Conservation (phyloP, 371 early-diverging fungal species). For the Mucor circinelloides region DNA sequence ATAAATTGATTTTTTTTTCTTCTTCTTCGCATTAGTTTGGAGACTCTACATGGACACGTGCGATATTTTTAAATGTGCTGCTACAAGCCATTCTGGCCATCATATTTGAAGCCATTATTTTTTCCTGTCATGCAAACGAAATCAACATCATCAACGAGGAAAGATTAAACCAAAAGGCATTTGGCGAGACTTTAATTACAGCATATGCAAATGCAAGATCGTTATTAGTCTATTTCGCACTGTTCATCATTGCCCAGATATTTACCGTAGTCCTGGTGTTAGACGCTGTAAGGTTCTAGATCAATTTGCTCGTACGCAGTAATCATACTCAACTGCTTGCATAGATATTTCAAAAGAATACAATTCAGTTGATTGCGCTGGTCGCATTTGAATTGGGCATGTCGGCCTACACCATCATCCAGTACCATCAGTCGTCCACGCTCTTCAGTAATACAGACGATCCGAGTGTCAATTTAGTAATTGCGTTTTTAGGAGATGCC, state of each 20-base stretch:
- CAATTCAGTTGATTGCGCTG: slow-evolving; percentile 54
- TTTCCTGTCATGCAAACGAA: slow-evolving; percentile 32
- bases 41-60: slow-evolving; percentile 51
- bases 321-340: background rate
- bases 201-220: slow-evolving; percentile 52
- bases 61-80: slow-evolving; percentile 39
- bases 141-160: slow-evolving; percentile 40
- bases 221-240: slow-evolving; percentile 43
- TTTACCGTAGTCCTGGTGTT: slow-evolving; percentile 44
- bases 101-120: slow-evolving; percentile 47
- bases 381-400: slow-evolving; percentile 52
- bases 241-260: slow-evolving; percentile 52
- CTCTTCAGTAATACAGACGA: slow-evolving; percentile 36
- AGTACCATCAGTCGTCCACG: slow-evolving; percentile 48
- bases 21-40: slow-evolving; percentile 38
- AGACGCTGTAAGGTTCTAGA: slow-evolving; percentile 42
- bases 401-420: slow-evolving; percentile 49
- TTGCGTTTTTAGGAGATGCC: slow-evolving; percentile 31
- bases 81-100: slow-evolving; percentile 45
- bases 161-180: slow-evolving; percentile 32
- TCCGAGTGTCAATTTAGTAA: slow-evolving; percentile 19
- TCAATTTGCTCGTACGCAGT: background rate
- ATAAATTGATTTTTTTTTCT: background rate
- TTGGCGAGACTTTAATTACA: slow-evolving; percentile 27
- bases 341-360: slow-evolving; percentile 54